A percentile compares a stretch with the other conserved stretches of the same genome.
These are phyloP conservation scores for Protomyces inundatus DNA, from an alignment of 1,139 yeast genomes.

Conservation along the genomic window DNA sequence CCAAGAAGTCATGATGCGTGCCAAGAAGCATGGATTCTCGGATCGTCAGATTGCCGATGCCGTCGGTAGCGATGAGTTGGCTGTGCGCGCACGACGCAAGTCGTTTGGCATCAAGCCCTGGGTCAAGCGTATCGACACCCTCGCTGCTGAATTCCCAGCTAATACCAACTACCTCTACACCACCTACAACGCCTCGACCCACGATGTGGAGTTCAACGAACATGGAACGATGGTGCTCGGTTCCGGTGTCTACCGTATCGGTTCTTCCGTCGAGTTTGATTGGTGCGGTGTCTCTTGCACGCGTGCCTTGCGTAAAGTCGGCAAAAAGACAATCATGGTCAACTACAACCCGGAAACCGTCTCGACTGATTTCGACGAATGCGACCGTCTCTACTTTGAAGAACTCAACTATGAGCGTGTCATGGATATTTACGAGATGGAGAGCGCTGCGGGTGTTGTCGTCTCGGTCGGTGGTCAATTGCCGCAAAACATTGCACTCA, in stretches of 20 bases:
- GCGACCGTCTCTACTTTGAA: slow-evolving; percentile 92
- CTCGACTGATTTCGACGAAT: slow-evolving; percentile 97
- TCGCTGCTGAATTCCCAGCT: slow-evolving; percentile 99
- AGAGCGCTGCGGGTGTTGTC: slow-evolving; percentile 81
- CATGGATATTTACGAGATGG: slow-evolving; percentile 92
- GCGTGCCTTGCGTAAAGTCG: slow-evolving; percentile 81
- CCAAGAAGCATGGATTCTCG: slow-evolving; percentile 91
- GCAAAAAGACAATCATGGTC: slow-evolving; percentile 89
- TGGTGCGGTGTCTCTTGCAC: slow-evolving; percentile 99
- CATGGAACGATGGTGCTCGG: slow-evolving; percentile 93
- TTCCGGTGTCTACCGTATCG: slow-evolving; percentile 97
- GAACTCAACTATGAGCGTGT: slow-evolving; percentile 93
- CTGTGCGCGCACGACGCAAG: slow-evolving; percentile 75
- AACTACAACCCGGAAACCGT: slow-evolving; percentile 98
- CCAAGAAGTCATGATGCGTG: slow-evolving; percentile 63
- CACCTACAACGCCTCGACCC: slow-evolving; percentile 84
- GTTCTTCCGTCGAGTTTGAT: slow-evolving; percentile 96
- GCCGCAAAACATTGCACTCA: slow-evolving; percentile 92
- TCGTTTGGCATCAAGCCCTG: slow-evolving; percentile 77
- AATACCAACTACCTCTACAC: slow-evolving; percentile 91
- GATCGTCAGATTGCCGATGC: slow-evolving; percentile 85
- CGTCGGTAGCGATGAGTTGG: slow-evolving; percentile 64
- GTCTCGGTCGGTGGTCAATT: slow-evolving; percentile 97
- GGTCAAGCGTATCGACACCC: slow-evolving; percentile 93
- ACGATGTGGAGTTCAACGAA: slow-evolving; percentile 80